These are phyloP conservation scores for Pelargonium myrrhifolium DNA, from an alignment of 441 rosid genomes.

Conservation along the genomic window DNA sequence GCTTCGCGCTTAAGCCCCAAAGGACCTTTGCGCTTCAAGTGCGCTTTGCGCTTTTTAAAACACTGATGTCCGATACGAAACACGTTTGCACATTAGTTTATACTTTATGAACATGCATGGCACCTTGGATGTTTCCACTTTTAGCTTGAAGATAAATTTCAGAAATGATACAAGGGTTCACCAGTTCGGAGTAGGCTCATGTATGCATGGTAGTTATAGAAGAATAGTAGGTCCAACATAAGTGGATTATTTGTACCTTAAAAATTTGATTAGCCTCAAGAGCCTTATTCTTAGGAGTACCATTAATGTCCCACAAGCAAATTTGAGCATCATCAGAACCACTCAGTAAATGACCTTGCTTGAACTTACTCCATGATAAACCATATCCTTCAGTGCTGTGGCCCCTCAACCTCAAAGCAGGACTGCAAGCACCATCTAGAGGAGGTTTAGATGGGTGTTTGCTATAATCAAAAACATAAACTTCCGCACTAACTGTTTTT, in stretches of 20 bases:
- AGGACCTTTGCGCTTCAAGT: no score
- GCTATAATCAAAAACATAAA: slow-evolving; percentile 85
- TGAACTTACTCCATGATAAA: slow-evolving; percentile 93
- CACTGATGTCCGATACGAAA: not conserved
- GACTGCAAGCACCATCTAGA: slow-evolving; percentile 72
- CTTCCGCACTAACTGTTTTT: slow-evolving; percentile 88
- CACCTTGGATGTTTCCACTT: not conserved
- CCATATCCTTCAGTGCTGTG: slow-evolving; percentile 93
- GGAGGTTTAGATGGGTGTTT: slow-evolving; percentile 84
- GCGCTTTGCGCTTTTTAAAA: no score
- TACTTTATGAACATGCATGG: not conserved
- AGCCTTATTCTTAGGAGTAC: slow-evolving; percentile 60
- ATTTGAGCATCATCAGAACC: slow-evolving; percentile 97
- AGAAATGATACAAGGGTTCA: not conserved
- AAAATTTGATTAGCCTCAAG: slow-evolving; percentile 78
- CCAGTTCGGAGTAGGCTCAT: not conserved
- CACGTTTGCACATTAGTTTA: not conserved
- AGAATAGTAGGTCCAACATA: not conserved
- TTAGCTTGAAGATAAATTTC: not conserved
- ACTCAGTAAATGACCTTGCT: slow-evolving; percentile 80
- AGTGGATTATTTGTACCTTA: slow-evolving; percentile 36
- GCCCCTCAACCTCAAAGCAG: slow-evolving; percentile 86
- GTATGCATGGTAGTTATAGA: not conserved
- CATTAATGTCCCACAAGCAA: slow-evolving; percentile 86
- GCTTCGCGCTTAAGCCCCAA: no score